A percentile compares a stretch with the other conserved stretches of the same genome.
phyloP scores from a whole-genome alignment of 345 rosid species.

The Eucalyptus sideroxylon region DNA sequence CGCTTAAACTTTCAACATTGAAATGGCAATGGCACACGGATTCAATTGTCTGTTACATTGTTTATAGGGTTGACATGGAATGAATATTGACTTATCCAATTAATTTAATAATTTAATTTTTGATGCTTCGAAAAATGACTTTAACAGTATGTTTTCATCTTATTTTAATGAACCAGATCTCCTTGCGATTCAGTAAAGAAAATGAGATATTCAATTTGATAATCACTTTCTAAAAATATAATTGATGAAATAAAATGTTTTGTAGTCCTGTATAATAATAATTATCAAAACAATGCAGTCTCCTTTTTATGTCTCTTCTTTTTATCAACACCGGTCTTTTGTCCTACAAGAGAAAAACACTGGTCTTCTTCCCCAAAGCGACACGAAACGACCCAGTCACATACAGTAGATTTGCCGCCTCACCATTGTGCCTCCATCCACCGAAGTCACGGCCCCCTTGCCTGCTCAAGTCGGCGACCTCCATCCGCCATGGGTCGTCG shows the following conservation, averaged over 20 bases:
- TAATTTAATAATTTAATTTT: neutral
- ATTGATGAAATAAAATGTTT: neutral
- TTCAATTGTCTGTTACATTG: neutral
- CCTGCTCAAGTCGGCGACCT: neutral
- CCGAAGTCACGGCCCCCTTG: neutral
- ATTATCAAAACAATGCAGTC: neutral
- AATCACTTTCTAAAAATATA: neutral
- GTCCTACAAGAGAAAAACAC: neutral
- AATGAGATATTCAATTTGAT: neutral
- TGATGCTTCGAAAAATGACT: neutral
- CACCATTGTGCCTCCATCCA: neutral
- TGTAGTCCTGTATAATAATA: neutral
- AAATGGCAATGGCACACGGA: neutral
- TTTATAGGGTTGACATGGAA: neutral
- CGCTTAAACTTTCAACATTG: neutral
- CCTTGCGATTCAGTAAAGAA: neutral
- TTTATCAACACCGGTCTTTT: neutral
- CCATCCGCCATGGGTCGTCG: neutral
- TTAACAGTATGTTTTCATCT: neutral
- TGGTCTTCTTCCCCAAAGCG: neutral
- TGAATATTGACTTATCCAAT: neutral
- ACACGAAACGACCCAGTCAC: neutral
- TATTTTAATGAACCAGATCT: neutral
- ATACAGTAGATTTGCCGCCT: neutral
- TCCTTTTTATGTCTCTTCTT: neutral